Conservation (phyloP, 2,329 filamentous ascomycete species). For the Epichloe typhina region DNA sequence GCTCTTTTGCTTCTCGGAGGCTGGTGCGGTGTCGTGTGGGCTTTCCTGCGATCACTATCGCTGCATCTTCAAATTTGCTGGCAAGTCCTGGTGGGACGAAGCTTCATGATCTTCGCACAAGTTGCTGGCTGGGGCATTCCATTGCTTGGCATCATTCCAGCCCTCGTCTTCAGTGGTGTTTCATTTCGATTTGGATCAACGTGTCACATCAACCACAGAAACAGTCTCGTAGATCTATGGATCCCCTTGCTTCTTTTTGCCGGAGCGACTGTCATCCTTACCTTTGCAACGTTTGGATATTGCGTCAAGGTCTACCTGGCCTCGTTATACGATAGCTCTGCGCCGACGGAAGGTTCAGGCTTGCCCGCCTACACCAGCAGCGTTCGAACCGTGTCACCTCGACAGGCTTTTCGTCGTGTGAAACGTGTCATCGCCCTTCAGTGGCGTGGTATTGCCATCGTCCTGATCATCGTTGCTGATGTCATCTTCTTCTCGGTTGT, state of each 20-base stretch:
- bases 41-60: slow-evolving; percentile 78
- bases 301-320: slow-evolving; percentile 91
- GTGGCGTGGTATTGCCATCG: slow-evolving; percentile 85
- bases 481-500: slow-evolving; percentile 89
- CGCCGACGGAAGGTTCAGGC: slow-evolving; percentile 56
- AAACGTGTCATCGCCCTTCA: slow-evolving; percentile 79
- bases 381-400: slow-evolving; percentile 62
- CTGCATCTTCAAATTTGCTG: slow-evolving; percentile 97
- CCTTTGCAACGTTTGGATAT: slow-evolving; percentile 78
- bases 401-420: slow-evolving; percentile 78
- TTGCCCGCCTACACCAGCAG: slow-evolving; percentile 62
- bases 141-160: slow-evolving; percentile 58
- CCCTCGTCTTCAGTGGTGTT: slow-evolving; percentile 75
- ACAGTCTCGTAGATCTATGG: slow-evolving; percentile 80
- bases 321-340: slow-evolving; percentile 60
- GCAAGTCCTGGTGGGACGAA: slow-evolving; percentile 78
- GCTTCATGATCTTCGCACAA: slow-evolving; percentile 80
- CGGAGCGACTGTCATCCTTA: slow-evolving; percentile 61
- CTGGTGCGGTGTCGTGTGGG: slow-evolving; percentile 75
- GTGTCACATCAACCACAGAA: slow-evolving; percentile 86
- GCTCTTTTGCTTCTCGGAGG: slow-evolving; percentile 77
- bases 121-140: slow-evolving; percentile 75
- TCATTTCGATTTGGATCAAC: slow-evolving; percentile 86
- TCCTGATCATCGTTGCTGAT: slow-evolving; percentile 78
- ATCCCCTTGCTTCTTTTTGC: slow-evolving; percentile 73